phyloP scores from a whole-genome alignment of 208 protist species.

The Acanthamoeba culbertsoni region DNA sequence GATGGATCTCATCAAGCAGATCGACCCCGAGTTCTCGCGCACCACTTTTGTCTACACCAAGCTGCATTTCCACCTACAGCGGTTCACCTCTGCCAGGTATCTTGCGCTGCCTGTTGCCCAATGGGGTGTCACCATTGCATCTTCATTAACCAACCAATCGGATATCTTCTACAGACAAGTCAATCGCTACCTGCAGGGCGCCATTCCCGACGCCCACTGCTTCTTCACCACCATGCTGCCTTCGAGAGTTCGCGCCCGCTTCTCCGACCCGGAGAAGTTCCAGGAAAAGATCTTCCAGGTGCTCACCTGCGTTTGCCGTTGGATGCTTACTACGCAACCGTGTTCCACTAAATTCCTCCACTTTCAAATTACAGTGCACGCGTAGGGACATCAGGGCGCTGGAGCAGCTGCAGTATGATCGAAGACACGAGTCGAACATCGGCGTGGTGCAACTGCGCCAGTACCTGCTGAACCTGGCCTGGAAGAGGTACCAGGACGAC shows the following conservation, averaged over 20 bases:
- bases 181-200: slow-evolving; percentile 65
- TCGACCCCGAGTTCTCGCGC: slow-evolving; percentile 73
- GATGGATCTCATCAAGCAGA: slow-evolving; percentile 64
- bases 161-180: slow-evolving; percentile 50
- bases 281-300: slow-evolving; percentile 60
- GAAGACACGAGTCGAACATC: slow-evolving; percentile 61
- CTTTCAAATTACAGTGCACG: neutral
- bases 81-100: slow-evolving; percentile 57
- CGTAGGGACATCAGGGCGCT: slow-evolving; percentile 57
- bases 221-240: slow-evolving; percentile 72
- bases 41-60: slow-evolving; percentile 73
- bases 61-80: slow-evolving; percentile 50
- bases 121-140: neutral
- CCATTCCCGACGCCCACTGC: slow-evolving; percentile 54
- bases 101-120: neutral
- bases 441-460: slow-evolving; percentile 61
- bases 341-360: no score
- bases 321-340: no score
- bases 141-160: no score
- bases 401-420: slow-evolving; percentile 74
- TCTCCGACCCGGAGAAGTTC: slow-evolving; percentile 58
- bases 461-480: slow-evolving; percentile 59
- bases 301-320: neutral
- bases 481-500: slow-evolving; percentile 68
- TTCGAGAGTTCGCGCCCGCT: neutral